phyloP scores from a whole-genome alignment of 176 grass and related monocot species.

The Lolium perenne region DNA sequence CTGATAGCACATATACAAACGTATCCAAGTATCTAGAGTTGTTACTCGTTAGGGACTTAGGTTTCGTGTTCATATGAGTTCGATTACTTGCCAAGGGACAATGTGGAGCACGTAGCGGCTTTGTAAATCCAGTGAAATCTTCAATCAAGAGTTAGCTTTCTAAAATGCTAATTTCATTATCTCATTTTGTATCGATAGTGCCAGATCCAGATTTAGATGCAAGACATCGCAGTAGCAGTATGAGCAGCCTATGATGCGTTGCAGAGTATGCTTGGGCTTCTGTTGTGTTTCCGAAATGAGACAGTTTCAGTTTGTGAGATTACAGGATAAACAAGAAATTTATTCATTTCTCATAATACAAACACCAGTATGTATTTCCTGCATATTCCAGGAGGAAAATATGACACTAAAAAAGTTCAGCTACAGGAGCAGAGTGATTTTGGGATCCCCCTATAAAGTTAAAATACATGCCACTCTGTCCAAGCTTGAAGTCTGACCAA shows the following conservation, averaged over 20 bases:
- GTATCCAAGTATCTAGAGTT: constrained; percentile 23
- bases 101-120: constrained; percentile 30
- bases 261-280: not conserved
- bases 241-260: not conserved
- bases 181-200: not conserved
- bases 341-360: constrained; percentile 12
- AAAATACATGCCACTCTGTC: constrained; percentile 41
- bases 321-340: constrained; percentile 23
- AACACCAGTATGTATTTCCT: constrained; percentile 18
- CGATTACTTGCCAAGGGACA: not conserved
- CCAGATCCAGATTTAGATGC: not conserved
- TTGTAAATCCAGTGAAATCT: constrained; percentile 21
- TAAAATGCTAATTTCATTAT: not conserved
- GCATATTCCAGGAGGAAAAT: constrained; percentile 20
- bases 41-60: constrained; percentile 22
- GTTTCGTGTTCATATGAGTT: constrained; percentile 35
- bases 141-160: not conserved
- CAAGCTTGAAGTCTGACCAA: constrained; percentile 9
- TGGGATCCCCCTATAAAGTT: constrained; percentile 39
- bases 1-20: constrained; percentile 19
- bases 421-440: constrained; percentile 19
- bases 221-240: not conserved
- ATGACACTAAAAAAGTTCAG: not conserved
- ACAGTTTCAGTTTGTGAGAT: constrained; percentile 5
- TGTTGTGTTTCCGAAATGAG: not conserved